Base-by-base conservation (phyloP, 352 stramenopile genomes). In the Phytophthora podocarpi region DNA sequence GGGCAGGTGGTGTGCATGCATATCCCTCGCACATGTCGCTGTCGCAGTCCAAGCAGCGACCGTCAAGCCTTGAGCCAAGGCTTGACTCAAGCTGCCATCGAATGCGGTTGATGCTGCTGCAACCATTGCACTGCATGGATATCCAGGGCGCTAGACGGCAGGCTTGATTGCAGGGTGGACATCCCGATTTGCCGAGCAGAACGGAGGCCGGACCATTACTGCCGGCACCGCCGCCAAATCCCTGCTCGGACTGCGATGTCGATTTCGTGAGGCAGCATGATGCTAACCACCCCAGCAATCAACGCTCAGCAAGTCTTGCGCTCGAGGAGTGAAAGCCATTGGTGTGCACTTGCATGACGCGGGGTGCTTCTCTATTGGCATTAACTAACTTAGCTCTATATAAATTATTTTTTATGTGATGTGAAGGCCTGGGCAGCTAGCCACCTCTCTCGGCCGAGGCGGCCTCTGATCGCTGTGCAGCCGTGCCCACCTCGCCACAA, bases 381-480 rank as follows among this genome's bases (percentile, higher is more conserved):
- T 55, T 59, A 28, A 51, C 18, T 66, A 61, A 62, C 26, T 52
- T 60, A 10, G 9, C 20, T 64, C 51, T 56, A 58, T 52, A 62
- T 63, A 71, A 55, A 2, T 63, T 68, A 68, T 21, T 54, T 52
- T 62, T 5, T 37, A 12, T 41, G 13, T 39, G 26, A 37, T 51
- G 37, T 67, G 42, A 34, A 67, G 50, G 42, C 16, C 48, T 61
- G 41, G 20, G 23, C 56, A 55, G 48, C 21, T 9, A 36, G 55
- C 56, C 41, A 28, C 49, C 62, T 67, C 62, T 71, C 6, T 58
- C 62, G 42, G 52, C 67, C 56, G 62, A 67, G 49, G 31, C n/a
- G 48, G 60, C 23, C 15, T 60, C 11, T 7, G 34, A 15, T 53
- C 24, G 28, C 52, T 39, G 23, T 18, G 43, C 35, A 64, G 45